Conservation (phyloP, 495 filamentous ascomycete genomes). For the Daldinia decipiens region DNA sequence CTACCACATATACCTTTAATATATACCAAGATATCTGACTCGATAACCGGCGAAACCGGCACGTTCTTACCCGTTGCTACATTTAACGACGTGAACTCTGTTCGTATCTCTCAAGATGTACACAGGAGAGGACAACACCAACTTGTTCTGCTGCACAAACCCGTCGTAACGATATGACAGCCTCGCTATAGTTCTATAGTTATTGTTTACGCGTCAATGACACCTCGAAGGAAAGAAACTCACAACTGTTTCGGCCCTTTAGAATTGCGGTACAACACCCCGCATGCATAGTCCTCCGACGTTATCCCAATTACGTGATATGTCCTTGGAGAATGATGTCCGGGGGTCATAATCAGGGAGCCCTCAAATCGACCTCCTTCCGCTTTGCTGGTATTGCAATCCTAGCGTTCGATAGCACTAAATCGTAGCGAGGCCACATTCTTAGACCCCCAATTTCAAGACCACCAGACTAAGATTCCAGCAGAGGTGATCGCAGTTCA, state of each 20-base stretch:
- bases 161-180: not conserved
- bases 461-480: not conserved
- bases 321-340: slow-evolving; percentile 8
- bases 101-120: slow-evolving; percentile 1
- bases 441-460: not conserved
- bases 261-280: slow-evolving; percentile 25
- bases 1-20: not conserved
- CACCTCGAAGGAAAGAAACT: not conserved
- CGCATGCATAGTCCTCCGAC: slow-evolving; percentile 18
- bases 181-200: not conserved
- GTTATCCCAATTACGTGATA: not conserved
- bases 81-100: slow-evolving; percentile 5
- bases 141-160: not conserved
- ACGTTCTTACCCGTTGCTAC: not conserved
- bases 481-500: not conserved
- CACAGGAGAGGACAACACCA: not conserved
- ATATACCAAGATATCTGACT: not conserved
- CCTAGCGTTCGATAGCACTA: slow-evolving; percentile 14
- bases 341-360: slow-evolving; percentile 16
- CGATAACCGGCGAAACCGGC: slow-evolving; percentile 6
- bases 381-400: slow-evolving; percentile 29
- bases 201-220: slow-evolving; percentile 16
- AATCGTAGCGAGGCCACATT: not conserved
- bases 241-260: slow-evolving; percentile 34
- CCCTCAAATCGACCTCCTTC: slow-evolving; percentile 20